Base-by-base conservation (phyloP, 2,329 filamentous ascomycete genomes). In the Septoria petroselini region DNA sequence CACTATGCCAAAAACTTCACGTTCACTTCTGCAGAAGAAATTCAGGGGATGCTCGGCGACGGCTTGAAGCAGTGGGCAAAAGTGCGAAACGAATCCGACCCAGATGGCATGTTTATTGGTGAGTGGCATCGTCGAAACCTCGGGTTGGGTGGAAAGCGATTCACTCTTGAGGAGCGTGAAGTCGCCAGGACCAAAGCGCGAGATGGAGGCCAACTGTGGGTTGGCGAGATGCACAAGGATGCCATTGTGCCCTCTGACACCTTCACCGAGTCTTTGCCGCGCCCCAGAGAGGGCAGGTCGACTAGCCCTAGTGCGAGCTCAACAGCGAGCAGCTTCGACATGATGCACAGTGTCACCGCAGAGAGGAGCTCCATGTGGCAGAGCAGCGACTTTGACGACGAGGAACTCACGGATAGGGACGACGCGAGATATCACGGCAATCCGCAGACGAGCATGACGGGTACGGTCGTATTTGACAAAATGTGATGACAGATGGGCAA, bases 1-100 rank as follows among this genome's bases (percentile, higher is more conserved):
- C 90, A 95, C 70, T 95, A 90, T 88, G 90, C 90, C 6, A 95
- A 95, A 77, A 95, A 95, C 68, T 95, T 94, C 68, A 73, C 76
- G 39, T 76, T 78, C 7, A 76, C 79, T 3, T 71, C 75, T 4
- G 76, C 79, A 8, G 62, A 73, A 0, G 81, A 87, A 23, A 76
- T 95, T 35, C 77, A 80, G 51, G 67, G 69, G 1, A 81, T 88
- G 68, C 94, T 93, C 65, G 84, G 84, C 33, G 68, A 76, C n/a
- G 73, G 84, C 40, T 73, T 94, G 51, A 70, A 76, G 14, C 71
- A 79, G 39, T 95, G 85, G 79, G 74, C 85, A 33, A 72, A 76
- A 21, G 76, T 94, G 5, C 78, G 90, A 45, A 76, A 85, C 52
- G 76, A 82, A 44, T 82, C 81, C 27, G 89, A 95, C 64, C 85